Conservation (phyloP, 352 stramenopile species). For the Phytophthora podocarpi region DNA sequence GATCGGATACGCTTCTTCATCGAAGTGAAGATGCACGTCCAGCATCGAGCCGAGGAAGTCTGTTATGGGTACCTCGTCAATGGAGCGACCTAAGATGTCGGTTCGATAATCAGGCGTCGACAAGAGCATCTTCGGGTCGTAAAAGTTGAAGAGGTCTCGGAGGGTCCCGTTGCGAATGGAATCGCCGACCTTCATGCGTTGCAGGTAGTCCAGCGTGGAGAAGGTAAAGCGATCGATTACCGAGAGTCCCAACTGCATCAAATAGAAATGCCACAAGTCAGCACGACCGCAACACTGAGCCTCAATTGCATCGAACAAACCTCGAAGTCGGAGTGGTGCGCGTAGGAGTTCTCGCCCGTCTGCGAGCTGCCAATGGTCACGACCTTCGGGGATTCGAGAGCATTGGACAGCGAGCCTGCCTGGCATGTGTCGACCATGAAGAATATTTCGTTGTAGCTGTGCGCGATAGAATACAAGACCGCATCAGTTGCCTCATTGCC, state of each 20-base stretch:
- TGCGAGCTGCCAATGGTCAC: conserved; percentile 93
- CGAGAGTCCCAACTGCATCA: conserved; percentile 69
- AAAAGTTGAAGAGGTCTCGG: conserved; percentile 79
- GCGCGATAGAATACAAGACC: background rate
- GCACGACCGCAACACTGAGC: background rate
- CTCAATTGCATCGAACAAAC: conserved; percentile 31
- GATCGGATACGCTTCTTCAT: conserved; percentile 82
- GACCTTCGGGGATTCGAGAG: conserved; percentile 90
- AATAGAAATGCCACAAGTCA: background rate
- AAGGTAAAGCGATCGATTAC: conserved; percentile 93
- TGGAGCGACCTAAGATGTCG: conserved; percentile 71
- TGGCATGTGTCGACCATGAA: conserved; percentile 99
- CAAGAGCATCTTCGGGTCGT: conserved; percentile 84
- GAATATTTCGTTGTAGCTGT: conserved; percentile 94
- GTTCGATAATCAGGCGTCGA: conserved; percentile 82
- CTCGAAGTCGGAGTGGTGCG: conserved; percentile 88
- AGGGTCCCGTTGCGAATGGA: conserved; percentile 71
- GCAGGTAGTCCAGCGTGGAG: conserved; percentile 87
- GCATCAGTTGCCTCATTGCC: background rate
- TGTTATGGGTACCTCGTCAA: conserved; percentile 81
- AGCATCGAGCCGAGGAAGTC: conserved; percentile 91
- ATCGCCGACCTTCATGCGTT: conserved; percentile 82
- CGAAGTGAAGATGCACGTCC: conserved; percentile 71
- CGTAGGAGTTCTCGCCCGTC: conserved; percentile 95
- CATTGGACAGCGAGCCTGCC: conserved; percentile 92